A percentile compares a stretch with the other conserved stretches of the same genome.
Conservation (phyloP, 1,284 basidiomycete genomes). For the Ustilago tritici region DNA sequence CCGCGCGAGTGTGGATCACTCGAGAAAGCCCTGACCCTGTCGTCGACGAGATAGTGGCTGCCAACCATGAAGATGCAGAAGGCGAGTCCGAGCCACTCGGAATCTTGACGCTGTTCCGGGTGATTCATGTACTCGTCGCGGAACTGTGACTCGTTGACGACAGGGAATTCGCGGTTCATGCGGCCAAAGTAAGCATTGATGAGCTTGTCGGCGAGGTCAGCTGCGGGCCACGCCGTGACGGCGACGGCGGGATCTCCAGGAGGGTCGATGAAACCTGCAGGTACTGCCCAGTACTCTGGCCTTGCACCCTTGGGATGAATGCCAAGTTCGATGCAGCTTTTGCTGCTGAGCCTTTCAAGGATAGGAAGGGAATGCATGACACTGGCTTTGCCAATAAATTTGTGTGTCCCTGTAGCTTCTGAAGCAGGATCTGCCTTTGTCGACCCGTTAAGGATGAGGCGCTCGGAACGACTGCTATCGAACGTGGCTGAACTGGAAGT, state of each 20-base stretch:
- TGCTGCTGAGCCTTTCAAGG: constrained; percentile 49
- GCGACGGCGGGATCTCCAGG: constrained; percentile 9
- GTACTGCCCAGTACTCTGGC: constrained; percentile 46
- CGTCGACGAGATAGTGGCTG: constrained; percentile 45
- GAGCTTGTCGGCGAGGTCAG: constrained; percentile 50
- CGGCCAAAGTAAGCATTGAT: constrained; percentile 57
- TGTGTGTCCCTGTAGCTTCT: constrained; percentile 20
- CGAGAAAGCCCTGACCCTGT: constrained; percentile 23
- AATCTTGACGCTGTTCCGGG: constrained; percentile 40
- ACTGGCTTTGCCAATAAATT: constrained; percentile 61
- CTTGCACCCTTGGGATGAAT: constrained; percentile 30
- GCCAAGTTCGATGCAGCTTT: constrained; percentile 23
- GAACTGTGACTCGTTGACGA: constrained; percentile 57
- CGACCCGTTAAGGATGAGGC: constrained; percentile 22
- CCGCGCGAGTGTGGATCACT: constrained; percentile 37
- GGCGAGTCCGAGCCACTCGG: constrained; percentile 44
- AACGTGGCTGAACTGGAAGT: constrained; percentile 10
- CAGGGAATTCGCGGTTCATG: constrained; percentile 49
- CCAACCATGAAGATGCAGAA: constrained; percentile 57
- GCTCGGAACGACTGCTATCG: constrained; percentile 30
- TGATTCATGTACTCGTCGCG: constrained; percentile 40
- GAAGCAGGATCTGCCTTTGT: not conserved
- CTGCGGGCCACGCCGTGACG: constrained; percentile 45
- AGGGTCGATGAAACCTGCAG: constrained; percentile 35
- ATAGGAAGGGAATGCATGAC: constrained; percentile 55